phyloP scores from a whole-genome alignment of 2,329 filamentous ascomycete genomes.

The Paraphaeosphaeria minitans region DNA sequence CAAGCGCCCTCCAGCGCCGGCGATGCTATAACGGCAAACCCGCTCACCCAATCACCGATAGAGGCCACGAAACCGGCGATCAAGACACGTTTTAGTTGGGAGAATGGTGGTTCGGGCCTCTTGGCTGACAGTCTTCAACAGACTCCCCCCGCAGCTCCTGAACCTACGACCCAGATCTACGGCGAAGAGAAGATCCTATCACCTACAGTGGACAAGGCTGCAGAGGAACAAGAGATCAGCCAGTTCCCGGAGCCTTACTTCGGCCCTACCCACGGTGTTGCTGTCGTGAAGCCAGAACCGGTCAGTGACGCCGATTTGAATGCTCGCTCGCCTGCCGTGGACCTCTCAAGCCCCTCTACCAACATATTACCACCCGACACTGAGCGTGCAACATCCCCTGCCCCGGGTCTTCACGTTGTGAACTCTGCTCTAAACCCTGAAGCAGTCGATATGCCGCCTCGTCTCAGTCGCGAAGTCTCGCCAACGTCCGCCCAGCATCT shows the following conservation, averaged over 20 bases:
- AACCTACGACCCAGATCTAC: slow-evolving; percentile 18
- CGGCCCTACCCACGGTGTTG: slow-evolving; percentile 33
- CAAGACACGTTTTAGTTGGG: slow-evolving; percentile 42
- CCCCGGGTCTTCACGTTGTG: slow-evolving; percentile 50
- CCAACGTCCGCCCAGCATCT: slow-evolving; percentile 11
- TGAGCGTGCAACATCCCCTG: slow-evolving; percentile 25
- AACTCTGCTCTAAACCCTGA: slow-evolving; percentile 47
- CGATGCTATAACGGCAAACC: slow-evolving; percentile 14
- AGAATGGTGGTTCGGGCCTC: slow-evolving; percentile 23
- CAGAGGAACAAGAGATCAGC: slow-evolving; percentile 25
- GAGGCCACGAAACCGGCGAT: slow-evolving; percentile 25
- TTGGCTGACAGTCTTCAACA: slow-evolving; percentile 15
- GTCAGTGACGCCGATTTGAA: slow-evolving; percentile 24
- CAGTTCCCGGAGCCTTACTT: slow-evolving; percentile 32
- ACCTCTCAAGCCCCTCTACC: slow-evolving; percentile 17
- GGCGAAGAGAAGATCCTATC: slow-evolving; percentile 15
- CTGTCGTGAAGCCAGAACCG: slow-evolving; percentile 29
- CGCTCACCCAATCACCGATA: slow-evolving; percentile 17
- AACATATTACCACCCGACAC: slow-evolving; percentile 23
- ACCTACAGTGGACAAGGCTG: slow-evolving; percentile 21
- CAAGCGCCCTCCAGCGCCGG: slow-evolving; percentile 14
- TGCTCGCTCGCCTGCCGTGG: slow-evolving; percentile 20
- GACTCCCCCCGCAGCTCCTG: slow-evolving; percentile 14
- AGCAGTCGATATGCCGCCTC: slow-evolving; percentile 45
- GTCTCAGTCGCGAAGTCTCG: slow-evolving; percentile 33